Evolutionary conservation across 768 basidiomycete species (phyloP).

Genomic region (Boletus coccyginus): DNA sequence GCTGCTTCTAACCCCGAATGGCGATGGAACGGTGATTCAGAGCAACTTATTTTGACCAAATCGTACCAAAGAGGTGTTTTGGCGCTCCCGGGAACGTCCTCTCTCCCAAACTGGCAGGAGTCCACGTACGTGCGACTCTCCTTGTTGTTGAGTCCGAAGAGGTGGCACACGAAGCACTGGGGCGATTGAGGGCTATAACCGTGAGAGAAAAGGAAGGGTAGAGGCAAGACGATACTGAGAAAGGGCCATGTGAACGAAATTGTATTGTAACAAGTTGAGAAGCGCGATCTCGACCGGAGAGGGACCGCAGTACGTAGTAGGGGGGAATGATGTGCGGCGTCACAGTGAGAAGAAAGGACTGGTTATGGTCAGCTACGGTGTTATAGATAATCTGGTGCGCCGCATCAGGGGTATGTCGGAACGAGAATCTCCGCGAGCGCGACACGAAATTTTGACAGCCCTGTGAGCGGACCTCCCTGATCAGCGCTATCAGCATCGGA

Average conservation of each 20-base stretch:
- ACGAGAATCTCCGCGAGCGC: conserved; percentile 11
- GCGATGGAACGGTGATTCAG: conserved; percentile 53
- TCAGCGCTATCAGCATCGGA: background rate
- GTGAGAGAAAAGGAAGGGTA: conserved; percentile 15
- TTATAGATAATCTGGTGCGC: background rate
- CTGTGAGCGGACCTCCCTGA: background rate
- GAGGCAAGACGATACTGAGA: background rate
- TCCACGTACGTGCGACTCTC: conserved; percentile 73
- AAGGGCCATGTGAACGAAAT: background rate
- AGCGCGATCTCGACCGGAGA: background rate
- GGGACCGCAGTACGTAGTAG: background rate
- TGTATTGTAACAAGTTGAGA: background rate
- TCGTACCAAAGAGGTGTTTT: conserved; percentile 76
- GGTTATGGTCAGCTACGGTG: conserved; percentile 10
- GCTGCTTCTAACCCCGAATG: conserved; percentile 40
- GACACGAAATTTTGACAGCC: background rate
- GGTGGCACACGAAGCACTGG: conserved; percentile 66
- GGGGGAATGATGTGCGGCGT: background rate
- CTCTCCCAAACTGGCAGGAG: conserved; percentile 61
- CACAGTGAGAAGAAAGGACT: conserved; percentile 10
- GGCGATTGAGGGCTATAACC: conserved; percentile 43
- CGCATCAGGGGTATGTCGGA: background rate
- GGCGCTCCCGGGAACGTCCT: conserved; percentile 74
- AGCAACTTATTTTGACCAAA: conserved; percentile 59
- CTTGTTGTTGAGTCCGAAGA: conserved; percentile 53